These are phyloP conservation scores for Neodidymelliopsis sp. DNA, from an alignment of 2,329 filamentous ascomycete genomes.

Conservation along the genomic window DNA sequence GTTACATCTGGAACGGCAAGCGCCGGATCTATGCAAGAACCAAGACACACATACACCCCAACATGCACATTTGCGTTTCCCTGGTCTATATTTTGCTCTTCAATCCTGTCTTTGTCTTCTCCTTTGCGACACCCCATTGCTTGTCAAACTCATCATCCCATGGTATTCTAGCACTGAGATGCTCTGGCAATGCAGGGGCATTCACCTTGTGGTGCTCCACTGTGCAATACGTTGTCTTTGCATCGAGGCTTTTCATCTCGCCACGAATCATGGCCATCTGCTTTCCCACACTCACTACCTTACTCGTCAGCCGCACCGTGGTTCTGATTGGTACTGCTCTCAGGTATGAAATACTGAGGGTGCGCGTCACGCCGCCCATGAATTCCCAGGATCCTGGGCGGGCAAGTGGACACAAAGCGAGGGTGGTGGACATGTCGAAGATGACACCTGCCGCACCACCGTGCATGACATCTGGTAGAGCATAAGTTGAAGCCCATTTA, in stretches of 20 bases:
- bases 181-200: constrained; percentile 50
- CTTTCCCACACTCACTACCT: constrained; percentile 56
- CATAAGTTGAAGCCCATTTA: constrained; percentile 1
- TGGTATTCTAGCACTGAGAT: constrained; percentile 48
- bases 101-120: constrained; percentile 8
- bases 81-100: constrained; percentile 32
- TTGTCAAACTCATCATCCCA: constrained; percentile 57
- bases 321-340: constrained; percentile 57
- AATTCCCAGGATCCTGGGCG: constrained; percentile 61
- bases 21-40: neutral
- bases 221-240: constrained; percentile 57
- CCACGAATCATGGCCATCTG: constrained; percentile 62
- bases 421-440: constrained; percentile 56
- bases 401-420: constrained; percentile 58
- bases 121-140: constrained; percentile 28
- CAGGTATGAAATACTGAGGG: constrained; percentile 61
- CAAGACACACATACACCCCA: constrained; percentile 2
- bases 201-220: constrained; percentile 63
- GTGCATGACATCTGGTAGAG: constrained; percentile 49
- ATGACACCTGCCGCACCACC: constrained; percentile 51
- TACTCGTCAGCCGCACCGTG: constrained; percentile 53
- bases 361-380: constrained; percentile 59
- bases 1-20: constrained; percentile 15
- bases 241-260: constrained; percentile 59
- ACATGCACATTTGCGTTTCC: neutral